These are phyloP conservation scores for Hyaloscypha finlandica DNA, from an alignment of 495 filamentous ascomycete genomes.

Conservation along the genomic window DNA sequence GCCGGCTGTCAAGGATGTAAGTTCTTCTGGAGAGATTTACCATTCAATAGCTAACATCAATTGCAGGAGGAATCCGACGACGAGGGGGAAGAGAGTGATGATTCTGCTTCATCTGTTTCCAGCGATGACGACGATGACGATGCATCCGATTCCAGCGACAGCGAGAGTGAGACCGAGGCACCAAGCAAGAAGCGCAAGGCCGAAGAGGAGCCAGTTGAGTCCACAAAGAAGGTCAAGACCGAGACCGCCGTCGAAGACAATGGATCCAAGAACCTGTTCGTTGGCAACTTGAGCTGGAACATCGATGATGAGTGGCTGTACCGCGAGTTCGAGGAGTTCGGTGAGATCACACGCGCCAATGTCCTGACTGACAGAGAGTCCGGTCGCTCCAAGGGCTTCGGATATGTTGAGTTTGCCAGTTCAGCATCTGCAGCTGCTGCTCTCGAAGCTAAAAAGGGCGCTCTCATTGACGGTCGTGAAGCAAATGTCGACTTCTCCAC, in stretches of 20 bases:
- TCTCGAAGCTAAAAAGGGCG: constrained; percentile 75
- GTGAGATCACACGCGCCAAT: constrained; percentile 71
- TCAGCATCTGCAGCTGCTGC: constrained; percentile 73
- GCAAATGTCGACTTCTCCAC: constrained; percentile 90
- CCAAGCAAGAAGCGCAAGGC: constrained; percentile 91
- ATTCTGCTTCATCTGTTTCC: constrained; percentile 36
- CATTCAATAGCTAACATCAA: neutral
- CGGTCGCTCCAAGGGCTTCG: constrained; percentile 91
- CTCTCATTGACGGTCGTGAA: constrained; percentile 78
- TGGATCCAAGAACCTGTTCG: constrained; percentile 75
- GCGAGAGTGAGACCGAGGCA: constrained; percentile 50
- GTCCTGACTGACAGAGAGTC: constrained; percentile 82
- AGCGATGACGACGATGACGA: constrained; percentile 23
- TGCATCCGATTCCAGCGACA: constrained; percentile 49
- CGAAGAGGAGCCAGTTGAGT: constrained; percentile 56
- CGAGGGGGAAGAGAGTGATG: constrained; percentile 39
- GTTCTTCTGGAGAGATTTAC: neutral
- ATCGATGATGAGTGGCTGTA: constrained; percentile 89
- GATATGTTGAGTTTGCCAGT: constrained; percentile 88
- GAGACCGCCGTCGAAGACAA: constrained; percentile 54
- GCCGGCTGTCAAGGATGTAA: constrained; percentile 17
- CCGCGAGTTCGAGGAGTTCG: constrained; percentile 83
- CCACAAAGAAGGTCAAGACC: constrained; percentile 84
- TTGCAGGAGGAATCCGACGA: constrained; percentile 37
- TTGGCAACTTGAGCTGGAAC: constrained; percentile 94